Percentiles rank a stretch among this genome's conserved stretches.
Conservation (phyloP, 129 eudicot genomes). For the Helianthus annuus region HanXRQr2.0-SUNRISE NC_035440.2:20436675-20437174, state of each 20-base stretch:
- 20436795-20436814: not conserved
- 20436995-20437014: conserved; percentile 10
- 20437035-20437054: conserved; percentile 95
- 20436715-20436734: no score
- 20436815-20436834: conserved; percentile 10
- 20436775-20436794: not conserved
- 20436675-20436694: no score
- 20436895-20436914: conserved; percentile 13
- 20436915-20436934: conserved; percentile 21
- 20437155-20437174: no score
- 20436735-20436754: no score
- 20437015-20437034: conserved; percentile 43
- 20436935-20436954: conserved; percentile 27
- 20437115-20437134: conserved; percentile 22
- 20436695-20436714: no score
- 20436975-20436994: conserved; percentile 16
- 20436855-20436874: conserved; percentile 20
- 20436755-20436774: not conserved
- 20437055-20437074: conserved; percentile 75
- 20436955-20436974: conserved; percentile 19
- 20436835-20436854: conserved; percentile 10
- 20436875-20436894: conserved; percentile 23
- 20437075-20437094: conserved; percentile 85
- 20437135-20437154: not conserved
- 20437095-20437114: conserved; percentile 58